A percentile compares a stretch with the other conserved stretches of the same genome.
Conservation (phyloP, 2,329 filamentous ascomycete genomes). For the Penicillium sp. region DNA sequence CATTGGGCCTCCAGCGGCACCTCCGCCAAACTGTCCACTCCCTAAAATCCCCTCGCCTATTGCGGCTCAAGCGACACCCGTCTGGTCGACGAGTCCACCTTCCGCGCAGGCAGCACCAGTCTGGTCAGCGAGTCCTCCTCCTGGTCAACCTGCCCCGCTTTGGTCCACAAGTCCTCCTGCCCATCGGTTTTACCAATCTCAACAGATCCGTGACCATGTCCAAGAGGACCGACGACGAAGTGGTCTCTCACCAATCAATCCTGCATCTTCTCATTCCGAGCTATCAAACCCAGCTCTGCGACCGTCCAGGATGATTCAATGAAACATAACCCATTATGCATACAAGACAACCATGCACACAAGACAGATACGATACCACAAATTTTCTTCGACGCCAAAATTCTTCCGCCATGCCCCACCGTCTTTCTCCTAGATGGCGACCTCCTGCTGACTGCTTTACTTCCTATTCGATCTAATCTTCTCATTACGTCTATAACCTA, state of each 20-base stretch:
- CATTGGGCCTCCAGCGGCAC: slow-evolving; percentile 36
- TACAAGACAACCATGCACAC: slow-evolving; percentile 4
- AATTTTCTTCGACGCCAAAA: neutral
- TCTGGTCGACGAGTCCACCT: slow-evolving; percentile 16
- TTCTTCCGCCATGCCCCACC: neutral
- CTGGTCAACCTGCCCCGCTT: slow-evolving; percentile 15
- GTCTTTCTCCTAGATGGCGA: slow-evolving; percentile 1
- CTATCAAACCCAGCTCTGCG: slow-evolving; percentile 10
- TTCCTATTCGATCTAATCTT: neutral
- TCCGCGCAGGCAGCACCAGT: slow-evolving; percentile 15
- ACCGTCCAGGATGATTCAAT: slow-evolving; percentile 23
- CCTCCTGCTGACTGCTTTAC: neutral
- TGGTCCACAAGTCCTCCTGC: slow-evolving; percentile 16
- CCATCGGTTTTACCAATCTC: slow-evolving; percentile 26
- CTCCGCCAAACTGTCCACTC: slow-evolving; percentile 40
- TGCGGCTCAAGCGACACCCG: slow-evolving; percentile 17
- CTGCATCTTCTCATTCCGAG: neutral
- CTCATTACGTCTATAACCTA: neutral
- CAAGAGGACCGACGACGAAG: slow-evolving; percentile 20
- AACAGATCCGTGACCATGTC: slow-evolving; percentile 21
- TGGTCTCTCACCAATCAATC: neutral
- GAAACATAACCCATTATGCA: neutral
- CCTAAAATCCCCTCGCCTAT: slow-evolving; percentile 37
- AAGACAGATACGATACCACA: slow-evolving; percentile 1
- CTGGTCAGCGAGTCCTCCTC: slow-evolving; percentile 11